Base-by-base conservation (phyloP, 306 rosid species). In the Citrullus mucosospermus region DNA sequence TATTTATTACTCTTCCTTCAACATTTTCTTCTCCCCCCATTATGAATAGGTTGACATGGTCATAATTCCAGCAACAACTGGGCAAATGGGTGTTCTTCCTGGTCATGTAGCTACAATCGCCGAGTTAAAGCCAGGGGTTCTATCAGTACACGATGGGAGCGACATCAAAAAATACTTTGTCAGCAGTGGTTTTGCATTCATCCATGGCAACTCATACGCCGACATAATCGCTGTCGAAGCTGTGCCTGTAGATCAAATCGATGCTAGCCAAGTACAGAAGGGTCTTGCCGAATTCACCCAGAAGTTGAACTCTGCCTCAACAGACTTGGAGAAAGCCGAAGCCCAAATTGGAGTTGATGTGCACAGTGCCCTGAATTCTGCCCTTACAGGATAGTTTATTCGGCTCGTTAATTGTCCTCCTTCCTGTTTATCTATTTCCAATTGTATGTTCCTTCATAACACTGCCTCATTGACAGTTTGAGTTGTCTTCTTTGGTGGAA, bases 21-120 rank as follows among this genome's bases (percentile, higher is more conserved):
- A 50, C 30, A 32, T n/a, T 38, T 18, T 11, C 4, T 67, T 32
- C 3, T 79, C 43, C 14, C 68, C 58, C 44, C 50, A 28, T 56
- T 84, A 32, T 76, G 54, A 72, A 81, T 86, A 96, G 99, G 99
- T 96, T 75, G 99, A 96, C 82, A 89, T 90, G 98, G 98, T 92
- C 41, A 96, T 92, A 74, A 88, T 96, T 79, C 99, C 98, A 48
- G 99, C 99, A 51, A 90, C 87, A 84, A 96, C 99, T 20, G 99
- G 99, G 9, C 93, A 90, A 61, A 91, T 96, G 99, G 99, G 99
- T 85, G 98, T 96, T 87, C 99, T 96, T 82, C 99, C 99, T 25
- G 99, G 99, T 43, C 99, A 96, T 61, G 99, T 96, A 65, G 87
- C 98, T 30, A 96, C 99, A 82, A 96, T 96, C 65, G 96, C 99